Base-by-base conservation (phyloP, 495 filamentous ascomycete species). In the Aspergillus bridgeri region DNA sequence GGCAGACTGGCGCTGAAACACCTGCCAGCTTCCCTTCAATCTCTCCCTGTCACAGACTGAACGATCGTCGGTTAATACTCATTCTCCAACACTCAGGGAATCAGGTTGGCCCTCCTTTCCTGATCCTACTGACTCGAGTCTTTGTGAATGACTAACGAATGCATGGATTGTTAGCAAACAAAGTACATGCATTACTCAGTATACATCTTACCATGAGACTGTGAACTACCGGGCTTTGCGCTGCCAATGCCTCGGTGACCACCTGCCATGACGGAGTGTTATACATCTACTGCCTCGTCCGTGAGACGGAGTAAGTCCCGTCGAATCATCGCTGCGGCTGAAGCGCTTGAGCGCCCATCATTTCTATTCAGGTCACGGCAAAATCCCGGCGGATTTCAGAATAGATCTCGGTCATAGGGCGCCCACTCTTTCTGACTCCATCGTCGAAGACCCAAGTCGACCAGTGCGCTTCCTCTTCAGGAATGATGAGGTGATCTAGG, bases 281-380 rank as follows among this genome's bases (percentile, higher is more conserved):
- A 43, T 24, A 47, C 7, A 23, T 22, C 23, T 17, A 27, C 25
- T 44, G 19, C 29, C 33, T 13, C 33, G 3, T 38, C 9, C 7
- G 33, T 21, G 20, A 24, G 29, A 45, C 43, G 33, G 42, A n/a
- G 23, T 47, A 42, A 56, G 53, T 18, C 29, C 52, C 54, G 44
- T 51, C 52, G 62, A 65, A 59, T 65, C 58, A 64, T 38, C 33
- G 45, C 54, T 20, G 29, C 38, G 49, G 13, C 17, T 29, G 44
- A 29, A n/a, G 18, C 20, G 17, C n/a, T 45, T 29, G 11, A 53
- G 24, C 56, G 62, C 62, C 54, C 53, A 65, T 65, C 62, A 54
- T 61, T 65, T 47, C 62, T 56, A n/a, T 56, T 51, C 58, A 61
- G 54, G 56, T 48, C 56, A 61, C 58, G 53, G 62, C 55, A 21